These are phyloP conservation scores for Cymbopogon flexuosus DNA, from an alignment of 202 grass and related monocot genomes.

Conservation along the genomic window DNA sequence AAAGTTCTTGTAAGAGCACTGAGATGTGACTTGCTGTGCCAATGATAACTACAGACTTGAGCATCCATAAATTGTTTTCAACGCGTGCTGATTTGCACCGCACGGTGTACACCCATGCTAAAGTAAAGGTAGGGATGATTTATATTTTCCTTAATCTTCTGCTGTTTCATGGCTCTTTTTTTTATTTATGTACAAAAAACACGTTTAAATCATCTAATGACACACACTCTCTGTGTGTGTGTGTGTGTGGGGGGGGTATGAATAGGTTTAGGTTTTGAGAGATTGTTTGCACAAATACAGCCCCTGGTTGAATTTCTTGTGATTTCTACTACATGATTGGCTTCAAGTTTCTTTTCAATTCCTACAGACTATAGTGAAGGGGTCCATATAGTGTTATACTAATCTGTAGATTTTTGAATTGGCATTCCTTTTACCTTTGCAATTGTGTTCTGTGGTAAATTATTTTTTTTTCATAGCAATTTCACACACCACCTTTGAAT, in stretches of 20 bases:
- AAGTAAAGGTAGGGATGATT: conserved; percentile 69
- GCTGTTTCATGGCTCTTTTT: not conserved
- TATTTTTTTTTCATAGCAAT: not conserved
- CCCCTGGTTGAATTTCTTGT: too few relatives aligned
- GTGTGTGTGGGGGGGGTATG: too few relatives aligned
- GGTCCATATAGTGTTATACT: too few relatives aligned
- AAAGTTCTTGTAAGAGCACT: not conserved
- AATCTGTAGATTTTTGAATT: not conserved
- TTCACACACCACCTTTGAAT: not conserved
- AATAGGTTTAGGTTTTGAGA: not conserved
- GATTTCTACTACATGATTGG: too few relatives aligned
- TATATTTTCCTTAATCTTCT: not conserved
- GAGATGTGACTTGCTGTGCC: conserved; percentile 23
- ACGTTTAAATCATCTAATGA: too few relatives aligned
- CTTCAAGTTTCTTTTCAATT: too few relatives aligned
- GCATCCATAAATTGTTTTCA: conserved; percentile 79
- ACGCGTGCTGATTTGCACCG: conserved; percentile 87
- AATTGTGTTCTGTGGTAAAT: not conserved
- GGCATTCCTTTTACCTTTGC: not conserved
- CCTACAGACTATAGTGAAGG: too few relatives aligned
- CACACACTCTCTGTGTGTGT: too few relatives aligned
- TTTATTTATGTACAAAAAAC: not conserved
- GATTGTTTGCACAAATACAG: too few relatives aligned
- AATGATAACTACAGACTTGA: conserved; percentile 59
- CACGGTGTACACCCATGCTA: conserved; percentile 90